Evolutionary conservation across 2,329 filamentous ascomycete genomes (phyloP).

Genomic region (Penicillium sp.): DNA sequence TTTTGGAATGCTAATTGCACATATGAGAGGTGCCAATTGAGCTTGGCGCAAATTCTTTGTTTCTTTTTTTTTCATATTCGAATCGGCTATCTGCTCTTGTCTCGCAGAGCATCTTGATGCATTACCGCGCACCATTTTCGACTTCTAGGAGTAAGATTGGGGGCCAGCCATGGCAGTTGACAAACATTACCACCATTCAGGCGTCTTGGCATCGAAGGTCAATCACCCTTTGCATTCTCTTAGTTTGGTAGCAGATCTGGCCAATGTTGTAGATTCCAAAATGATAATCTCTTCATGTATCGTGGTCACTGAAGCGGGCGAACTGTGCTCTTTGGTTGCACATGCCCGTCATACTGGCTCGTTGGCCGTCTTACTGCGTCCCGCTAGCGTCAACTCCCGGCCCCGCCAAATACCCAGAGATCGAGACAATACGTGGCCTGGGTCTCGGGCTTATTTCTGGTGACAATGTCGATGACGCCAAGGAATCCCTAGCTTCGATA

Average conservation of each 20-base stretch:
- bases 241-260: background rate
- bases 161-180: background rate
- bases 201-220: background rate
- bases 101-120: background rate
- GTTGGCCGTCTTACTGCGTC: background rate
- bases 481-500: background rate
- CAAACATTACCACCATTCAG: background rate
- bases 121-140: background rate
- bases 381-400: background rate
- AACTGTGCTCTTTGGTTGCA: background rate
- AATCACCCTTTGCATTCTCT: background rate
- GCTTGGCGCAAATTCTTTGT: background rate
- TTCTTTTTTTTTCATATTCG: background rate
- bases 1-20: too few species aligned
- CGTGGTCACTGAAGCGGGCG: background rate
- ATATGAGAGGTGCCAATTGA: background rate
- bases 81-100: background rate
- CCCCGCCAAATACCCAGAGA: background rate
- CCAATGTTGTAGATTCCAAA: background rate
- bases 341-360: background rate
- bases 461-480: background rate
- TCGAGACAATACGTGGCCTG: background rate
- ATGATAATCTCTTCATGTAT: background rate
- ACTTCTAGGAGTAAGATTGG: background rate
- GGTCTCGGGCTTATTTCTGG: background rate